phyloP scores from a whole-genome alignment of 2,329 filamentous ascomycete genomes.

The Alternaria hordeiaustralica region DNA sequence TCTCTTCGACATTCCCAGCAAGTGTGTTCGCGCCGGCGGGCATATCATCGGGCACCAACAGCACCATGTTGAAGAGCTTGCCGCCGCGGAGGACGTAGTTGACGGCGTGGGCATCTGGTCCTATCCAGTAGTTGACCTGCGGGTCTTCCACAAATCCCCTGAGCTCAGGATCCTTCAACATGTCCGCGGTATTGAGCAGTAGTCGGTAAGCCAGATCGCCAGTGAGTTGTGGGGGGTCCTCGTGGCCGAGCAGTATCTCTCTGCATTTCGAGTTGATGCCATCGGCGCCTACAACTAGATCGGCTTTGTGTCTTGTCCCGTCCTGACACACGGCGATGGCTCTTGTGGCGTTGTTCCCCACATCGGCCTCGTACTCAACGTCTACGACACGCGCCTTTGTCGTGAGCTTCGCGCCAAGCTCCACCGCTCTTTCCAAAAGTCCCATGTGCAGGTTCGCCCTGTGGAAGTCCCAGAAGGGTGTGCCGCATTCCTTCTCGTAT shows the following conservation, averaged over 20 bases:
- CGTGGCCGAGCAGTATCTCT: conserved; percentile 53
- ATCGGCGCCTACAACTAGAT: conserved; percentile 58
- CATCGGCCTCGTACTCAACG: conserved; percentile 43
- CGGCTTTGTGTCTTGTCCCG: conserved; percentile 47
- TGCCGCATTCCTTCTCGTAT: conserved; percentile 44
- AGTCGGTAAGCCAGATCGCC: conserved; percentile 61
- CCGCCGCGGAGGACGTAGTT: conserved; percentile 59
- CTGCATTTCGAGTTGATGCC: conserved; percentile 56
- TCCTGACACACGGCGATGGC: conserved; percentile 52
- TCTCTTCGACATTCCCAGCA: conserved; percentile 60
- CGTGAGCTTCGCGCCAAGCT: conserved; percentile 57
- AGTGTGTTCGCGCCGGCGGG: conserved; percentile 54
- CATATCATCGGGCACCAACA: conserved; percentile 60
- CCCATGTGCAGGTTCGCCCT: conserved; percentile 59
- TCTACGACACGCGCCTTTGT: conserved; percentile 54
- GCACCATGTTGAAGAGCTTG: conserved; percentile 59
- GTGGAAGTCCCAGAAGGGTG: conserved; percentile 63
- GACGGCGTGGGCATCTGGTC: conserved; percentile 59
- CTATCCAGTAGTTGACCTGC: conserved; percentile 61
- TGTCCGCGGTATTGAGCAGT: conserved; percentile 54
- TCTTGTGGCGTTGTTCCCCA: conserved; percentile 33
- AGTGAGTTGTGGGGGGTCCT: conserved; percentile 57
- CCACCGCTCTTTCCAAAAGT: conserved; percentile 55
- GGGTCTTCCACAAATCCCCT: conserved; percentile 55
- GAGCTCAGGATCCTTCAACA: conserved; percentile 56